These are phyloP conservation scores for Nemania abortiva DNA, from an alignment of 2,329 filamentous ascomycete genomes.

Conservation along the genomic window DNA sequence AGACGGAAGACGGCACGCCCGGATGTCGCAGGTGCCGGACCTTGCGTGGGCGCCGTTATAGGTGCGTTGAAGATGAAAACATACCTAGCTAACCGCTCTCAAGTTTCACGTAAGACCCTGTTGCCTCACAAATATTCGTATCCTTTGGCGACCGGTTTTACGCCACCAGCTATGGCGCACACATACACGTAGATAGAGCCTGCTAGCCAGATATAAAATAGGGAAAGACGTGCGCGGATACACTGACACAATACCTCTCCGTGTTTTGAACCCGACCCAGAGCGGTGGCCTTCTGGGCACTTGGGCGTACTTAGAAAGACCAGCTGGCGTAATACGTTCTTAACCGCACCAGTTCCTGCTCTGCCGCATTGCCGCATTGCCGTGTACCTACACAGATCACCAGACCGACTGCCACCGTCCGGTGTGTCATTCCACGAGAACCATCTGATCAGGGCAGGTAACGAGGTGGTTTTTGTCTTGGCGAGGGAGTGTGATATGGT, in stretches of 20 bases:
- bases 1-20: conserved; percentile 10
- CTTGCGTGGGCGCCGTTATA: neutral
- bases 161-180: neutral
- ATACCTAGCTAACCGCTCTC: conserved; percentile 13
- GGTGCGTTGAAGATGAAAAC: no score
- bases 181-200: neutral
- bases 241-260: neutral
- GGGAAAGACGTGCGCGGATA: neutral
- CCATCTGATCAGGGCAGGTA: neutral
- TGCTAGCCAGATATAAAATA: neutral
- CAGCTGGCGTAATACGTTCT: neutral
- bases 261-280: conserved; percentile 26
- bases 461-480: neutral
- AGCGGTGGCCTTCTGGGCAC: neutral
- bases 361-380: neutral
- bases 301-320: neutral
- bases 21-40: conserved; percentile 21
- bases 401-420: neutral
- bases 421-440: neutral
- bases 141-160: neutral
- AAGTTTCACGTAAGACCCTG: neutral
- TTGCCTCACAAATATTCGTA: neutral
- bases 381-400: neutral
- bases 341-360: neutral
- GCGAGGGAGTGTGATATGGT: neutral